Evolutionary conservation across 495 filamentous ascomycete genomes (phyloP).

Genomic region (Lophiostoma macrostomum): DNA sequence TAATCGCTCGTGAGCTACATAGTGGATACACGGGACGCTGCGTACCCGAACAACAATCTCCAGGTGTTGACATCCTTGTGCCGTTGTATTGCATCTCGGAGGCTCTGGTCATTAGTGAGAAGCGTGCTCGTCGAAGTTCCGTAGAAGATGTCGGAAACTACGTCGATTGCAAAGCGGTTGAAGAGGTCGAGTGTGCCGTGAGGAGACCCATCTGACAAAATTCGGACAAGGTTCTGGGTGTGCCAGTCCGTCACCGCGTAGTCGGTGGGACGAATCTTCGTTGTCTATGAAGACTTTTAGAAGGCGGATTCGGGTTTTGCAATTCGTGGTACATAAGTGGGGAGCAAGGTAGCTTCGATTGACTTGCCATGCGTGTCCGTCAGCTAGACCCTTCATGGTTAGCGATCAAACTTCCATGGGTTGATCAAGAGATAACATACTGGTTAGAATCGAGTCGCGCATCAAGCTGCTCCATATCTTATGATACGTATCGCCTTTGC

Average conservation of each 20-base stretch:
- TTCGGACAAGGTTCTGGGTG: background rate
- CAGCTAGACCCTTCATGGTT: background rate
- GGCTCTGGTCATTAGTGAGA: slow-evolving; percentile 1
- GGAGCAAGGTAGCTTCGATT: background rate
- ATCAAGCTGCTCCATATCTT: background rate
- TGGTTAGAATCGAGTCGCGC: background rate
- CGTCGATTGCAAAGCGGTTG: slow-evolving; percentile 6
- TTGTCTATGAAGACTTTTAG: background rate
- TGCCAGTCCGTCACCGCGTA: background rate
- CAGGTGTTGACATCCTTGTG: background rate
- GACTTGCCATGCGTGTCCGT: background rate
- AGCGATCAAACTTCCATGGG: background rate
- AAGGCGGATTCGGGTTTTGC: background rate
- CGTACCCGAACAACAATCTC: background rate
- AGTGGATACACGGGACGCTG: background rate
- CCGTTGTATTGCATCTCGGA: background rate
- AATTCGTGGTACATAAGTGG: background rate
- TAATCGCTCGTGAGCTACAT: background rate
- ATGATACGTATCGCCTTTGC: slow-evolving; percentile 2
- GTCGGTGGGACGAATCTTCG: slow-evolving; percentile 4
- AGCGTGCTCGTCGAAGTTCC: slow-evolving; percentile 1
- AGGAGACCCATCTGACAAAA: background rate
- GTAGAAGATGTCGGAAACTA: slow-evolving; percentile 6
- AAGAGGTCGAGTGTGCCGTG: background rate
- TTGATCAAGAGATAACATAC: background rate